phyloP scores from a whole-genome alignment of 768 basidiomycete genomes.

The Scleroderma bovista region DNA sequence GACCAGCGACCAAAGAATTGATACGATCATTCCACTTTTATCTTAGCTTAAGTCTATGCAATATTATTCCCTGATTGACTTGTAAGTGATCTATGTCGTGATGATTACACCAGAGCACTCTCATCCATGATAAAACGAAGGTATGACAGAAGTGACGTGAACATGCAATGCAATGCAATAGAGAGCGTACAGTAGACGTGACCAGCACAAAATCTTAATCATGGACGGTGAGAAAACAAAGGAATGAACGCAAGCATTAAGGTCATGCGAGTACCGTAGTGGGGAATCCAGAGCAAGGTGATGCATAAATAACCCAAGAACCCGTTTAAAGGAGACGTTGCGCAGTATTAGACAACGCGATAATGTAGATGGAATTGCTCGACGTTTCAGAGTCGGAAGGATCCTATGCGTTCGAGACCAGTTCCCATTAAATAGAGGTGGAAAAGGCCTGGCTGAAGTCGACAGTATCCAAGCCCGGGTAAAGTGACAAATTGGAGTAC shows the following conservation, averaged over 20 bases:
- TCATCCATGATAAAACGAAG: no score
- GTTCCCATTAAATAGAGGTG: slow-evolving; percentile 18
- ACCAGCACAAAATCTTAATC: no score
- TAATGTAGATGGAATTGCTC: slow-evolving; percentile 12
- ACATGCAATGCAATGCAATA: no score
- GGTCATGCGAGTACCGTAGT: not conserved
- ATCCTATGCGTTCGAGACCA: slow-evolving; percentile 21
- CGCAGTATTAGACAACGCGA: slow-evolving; percentile 12
- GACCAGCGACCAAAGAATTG: no score
- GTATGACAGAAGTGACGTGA: no score
- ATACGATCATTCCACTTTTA: no score
- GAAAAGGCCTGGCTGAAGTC: slow-evolving; percentile 18
- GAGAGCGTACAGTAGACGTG: no score
- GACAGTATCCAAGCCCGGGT: slow-evolving; percentile 16
- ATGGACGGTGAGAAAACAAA: not conserved
- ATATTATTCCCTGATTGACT: no score
- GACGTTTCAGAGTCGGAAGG: not conserved
- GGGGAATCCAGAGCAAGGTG: not conserved
- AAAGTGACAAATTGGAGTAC: slow-evolving; percentile 24
- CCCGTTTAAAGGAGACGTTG: slow-evolving; percentile 2
- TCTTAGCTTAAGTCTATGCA: no score
- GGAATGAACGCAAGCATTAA: not conserved
- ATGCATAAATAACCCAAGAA: not conserved
- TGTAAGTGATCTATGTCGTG: no score
- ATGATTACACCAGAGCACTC: no score